Evolutionary conservation across 257 asterid genomes (phyloP), one percentile per base, ranked within the genome.

Genomic region (Capsicum rhomboideum): DNA sequence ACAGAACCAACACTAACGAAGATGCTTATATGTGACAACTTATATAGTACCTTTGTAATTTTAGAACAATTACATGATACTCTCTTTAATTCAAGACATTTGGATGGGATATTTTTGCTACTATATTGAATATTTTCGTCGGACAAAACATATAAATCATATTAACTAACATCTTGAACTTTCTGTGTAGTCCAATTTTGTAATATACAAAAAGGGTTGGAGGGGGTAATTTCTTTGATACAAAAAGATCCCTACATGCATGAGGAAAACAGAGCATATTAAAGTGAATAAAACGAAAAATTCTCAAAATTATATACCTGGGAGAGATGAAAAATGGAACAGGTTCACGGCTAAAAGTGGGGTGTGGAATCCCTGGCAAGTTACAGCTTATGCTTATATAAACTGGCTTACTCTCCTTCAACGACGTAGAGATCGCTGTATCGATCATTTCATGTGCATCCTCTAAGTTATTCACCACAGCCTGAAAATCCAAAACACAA

Each of bases 391-490:
- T 87, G 89, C 92, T 92, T 52, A 92, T 87, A 80, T 91, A 92
- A 34, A 82, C 96, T 1, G 96, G 96, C 86, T 91, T 92, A 42
- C 96, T 87, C 80, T 92, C 96, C 82, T 92, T 92, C 88, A 91
- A 78, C 52, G 96, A 92, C 1, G 94, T 92, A 10, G 96, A 86
- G 42, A 92, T 91, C 2, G 96, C 94, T 0, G 92, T 91, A 64
- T 92, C 96, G 10, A 92, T 92, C 89, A 86, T 23, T 75, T 92
- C 94, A 85, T 92, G 96, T 10, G 96, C 96, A 85, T 92, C 96
- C 4, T 92, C 96, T 87, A 92, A 83, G 83, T 91, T 83, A 82
- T 86, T 84, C 23, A 92, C 89, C 67, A 91, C 93, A 2, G 93
- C 94, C 96, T 92, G 88, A 28, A 71, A 78, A 20, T n/a, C 55